These are phyloP conservation scores for Rheum nobile DNA, from an alignment of 148 eudicot species.

Conservation along the genomic window DNA sequence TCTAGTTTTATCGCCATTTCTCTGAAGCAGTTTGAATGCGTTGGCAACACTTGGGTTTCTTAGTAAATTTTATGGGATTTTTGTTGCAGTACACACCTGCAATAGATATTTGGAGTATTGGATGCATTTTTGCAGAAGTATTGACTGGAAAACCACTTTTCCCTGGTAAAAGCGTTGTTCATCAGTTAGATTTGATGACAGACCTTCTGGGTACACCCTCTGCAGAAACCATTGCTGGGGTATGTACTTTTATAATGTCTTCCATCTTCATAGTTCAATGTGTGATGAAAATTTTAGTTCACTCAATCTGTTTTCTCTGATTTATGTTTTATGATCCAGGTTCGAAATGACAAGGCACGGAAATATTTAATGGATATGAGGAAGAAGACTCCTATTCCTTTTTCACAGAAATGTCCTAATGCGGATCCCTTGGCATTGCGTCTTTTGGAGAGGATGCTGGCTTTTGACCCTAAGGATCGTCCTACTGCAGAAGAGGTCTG, in stretches of 20 bases:
- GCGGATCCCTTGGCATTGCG: slow-evolving; percentile 56
- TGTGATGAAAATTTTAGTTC: not conserved
- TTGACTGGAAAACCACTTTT: slow-evolving; percentile 79
- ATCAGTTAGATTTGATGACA: slow-evolving; percentile 84
- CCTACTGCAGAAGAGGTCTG: slow-evolving; percentile 77
- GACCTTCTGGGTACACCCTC: slow-evolving; percentile 93
- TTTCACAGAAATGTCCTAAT: slow-evolving; percentile 52
- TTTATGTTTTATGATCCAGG: slow-evolving; percentile 23
- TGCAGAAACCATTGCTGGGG: slow-evolving; percentile 62
- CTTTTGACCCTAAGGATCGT: slow-evolving; percentile 84
- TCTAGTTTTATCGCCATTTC: not conserved
- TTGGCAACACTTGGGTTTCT: not conserved
- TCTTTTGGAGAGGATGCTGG: slow-evolving; percentile 51
- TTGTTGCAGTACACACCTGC: slow-evolving; percentile 88
- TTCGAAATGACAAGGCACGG: slow-evolving; percentile 78
- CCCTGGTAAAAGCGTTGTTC: slow-evolving; percentile 93
- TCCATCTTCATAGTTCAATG: not conserved
- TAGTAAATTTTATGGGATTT: slow-evolving; percentile 11
- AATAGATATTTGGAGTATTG: slow-evolving; percentile 93
- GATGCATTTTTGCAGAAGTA: slow-evolving; percentile 94
- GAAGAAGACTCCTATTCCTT: slow-evolving; percentile 47
- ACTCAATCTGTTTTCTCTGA: not conserved
- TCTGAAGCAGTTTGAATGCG: not conserved
- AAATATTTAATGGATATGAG: slow-evolving; percentile 61
- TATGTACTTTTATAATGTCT: slow-evolving; percentile 21